Evolutionary conservation across 1,284 basidiomycete genomes (phyloP).

Genomic region (Bondarzewia mesenterica): DNA sequence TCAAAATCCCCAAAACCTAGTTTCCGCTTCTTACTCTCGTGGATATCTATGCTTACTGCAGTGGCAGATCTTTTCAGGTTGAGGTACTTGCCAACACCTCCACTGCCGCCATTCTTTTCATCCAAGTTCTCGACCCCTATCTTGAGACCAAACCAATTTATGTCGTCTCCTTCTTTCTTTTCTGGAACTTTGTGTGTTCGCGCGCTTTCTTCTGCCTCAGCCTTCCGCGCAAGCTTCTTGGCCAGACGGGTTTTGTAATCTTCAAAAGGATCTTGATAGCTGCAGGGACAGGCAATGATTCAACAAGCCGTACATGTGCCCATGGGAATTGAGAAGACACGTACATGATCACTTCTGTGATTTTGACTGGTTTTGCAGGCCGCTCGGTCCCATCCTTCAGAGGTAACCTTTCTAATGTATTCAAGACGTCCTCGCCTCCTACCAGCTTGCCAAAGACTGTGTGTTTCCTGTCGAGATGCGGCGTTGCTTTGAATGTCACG

Average conservation of each 20-base stretch:
- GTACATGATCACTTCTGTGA: slow-evolving; percentile 72
- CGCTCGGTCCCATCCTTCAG: slow-evolving; percentile 80
- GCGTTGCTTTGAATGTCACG: slow-evolving; percentile 75
- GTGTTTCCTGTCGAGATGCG: slow-evolving; percentile 81
- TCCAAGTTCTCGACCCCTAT: slow-evolving; percentile 39
- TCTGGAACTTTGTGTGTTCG: slow-evolving; percentile 20
- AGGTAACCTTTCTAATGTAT: slow-evolving; percentile 76
- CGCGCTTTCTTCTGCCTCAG: slow-evolving; percentile 41
- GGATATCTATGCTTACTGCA: slow-evolving; percentile 4
- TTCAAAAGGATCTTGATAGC: slow-evolving; percentile 82
- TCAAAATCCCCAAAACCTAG: slow-evolving; percentile 74
- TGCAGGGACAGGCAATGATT: slow-evolving; percentile 18
- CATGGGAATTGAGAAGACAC: slow-evolving; percentile 17
- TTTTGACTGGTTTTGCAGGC: slow-evolving; percentile 76
- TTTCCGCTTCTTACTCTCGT: slow-evolving; percentile 60
- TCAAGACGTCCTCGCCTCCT: slow-evolving; percentile 86
- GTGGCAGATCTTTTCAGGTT: slow-evolving; percentile 39
- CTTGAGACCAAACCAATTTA: slow-evolving; percentile 82
- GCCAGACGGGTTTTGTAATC: slow-evolving; percentile 72
- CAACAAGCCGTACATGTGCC: slow-evolving; percentile 3
- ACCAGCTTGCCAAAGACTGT: slow-evolving; percentile 97
- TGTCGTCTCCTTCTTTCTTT: slow-evolving; percentile 50
- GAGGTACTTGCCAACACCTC: slow-evolving; percentile 60
- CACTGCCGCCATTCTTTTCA: slow-evolving; percentile 19
- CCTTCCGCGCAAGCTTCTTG: slow-evolving; percentile 64